Percentiles rank a stretch among this genome's conserved stretches.
Evolutionary conservation across 495 filamentous ascomycete species (phyloP).

Genomic region (Amphirosellinia nigrospora): DNA sequence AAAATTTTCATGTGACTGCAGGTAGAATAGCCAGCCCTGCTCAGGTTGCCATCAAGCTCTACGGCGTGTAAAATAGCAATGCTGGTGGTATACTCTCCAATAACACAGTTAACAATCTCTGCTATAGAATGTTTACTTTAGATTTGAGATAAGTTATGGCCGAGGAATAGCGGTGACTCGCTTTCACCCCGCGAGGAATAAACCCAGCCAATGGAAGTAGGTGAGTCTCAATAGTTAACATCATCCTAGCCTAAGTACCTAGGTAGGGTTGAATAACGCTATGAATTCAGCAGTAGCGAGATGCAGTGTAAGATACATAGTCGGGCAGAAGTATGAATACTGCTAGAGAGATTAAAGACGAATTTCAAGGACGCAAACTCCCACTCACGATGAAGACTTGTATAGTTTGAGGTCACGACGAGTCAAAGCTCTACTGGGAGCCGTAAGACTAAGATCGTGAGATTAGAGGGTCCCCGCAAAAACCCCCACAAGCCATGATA

Average conservation of each 20-base stretch:
- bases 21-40: not conserved
- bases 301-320: not conserved
- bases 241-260: not conserved
- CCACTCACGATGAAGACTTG: not conserved
- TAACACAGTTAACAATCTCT: not conserved
- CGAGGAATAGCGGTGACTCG: not conserved
- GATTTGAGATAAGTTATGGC: not conserved
- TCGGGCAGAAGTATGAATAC: not conserved
- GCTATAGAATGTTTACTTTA: not conserved
- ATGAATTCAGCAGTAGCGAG: not conserved
- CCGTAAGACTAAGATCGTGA: conserved; percentile 1
- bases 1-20: not conserved
- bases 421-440: not conserved
- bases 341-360: not conserved
- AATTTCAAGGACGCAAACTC: not conserved
- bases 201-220: not conserved
- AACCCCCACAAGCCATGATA: not conserved
- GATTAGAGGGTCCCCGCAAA: conserved; percentile 9
- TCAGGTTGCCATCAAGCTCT: not conserved
- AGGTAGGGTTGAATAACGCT: not conserved
- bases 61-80: not conserved
- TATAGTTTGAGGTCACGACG: not conserved
- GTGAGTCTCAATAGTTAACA: not conserved
- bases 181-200: not conserved
- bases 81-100: not conserved